Conservation (phyloP, 2,329 filamentous ascomycete species). For the Zelopaecilomyces penicillatus region DNA sequence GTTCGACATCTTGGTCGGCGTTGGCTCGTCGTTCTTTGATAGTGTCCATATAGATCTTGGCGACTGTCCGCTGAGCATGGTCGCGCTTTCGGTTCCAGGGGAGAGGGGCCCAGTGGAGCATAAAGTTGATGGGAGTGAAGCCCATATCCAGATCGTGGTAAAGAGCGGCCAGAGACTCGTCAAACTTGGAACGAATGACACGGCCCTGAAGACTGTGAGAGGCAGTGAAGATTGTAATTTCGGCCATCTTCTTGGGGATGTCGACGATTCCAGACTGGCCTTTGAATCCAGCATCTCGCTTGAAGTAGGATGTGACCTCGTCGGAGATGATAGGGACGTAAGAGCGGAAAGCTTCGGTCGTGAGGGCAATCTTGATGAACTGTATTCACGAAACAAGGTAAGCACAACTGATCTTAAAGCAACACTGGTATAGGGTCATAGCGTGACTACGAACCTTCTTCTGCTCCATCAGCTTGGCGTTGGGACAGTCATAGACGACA, state of each 20-base stretch:
- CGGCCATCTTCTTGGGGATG: constrained; percentile 67
- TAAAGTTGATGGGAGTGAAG: constrained; percentile 83
- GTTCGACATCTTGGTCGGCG: constrained; percentile 40
- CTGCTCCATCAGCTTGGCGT: constrained; percentile 90
- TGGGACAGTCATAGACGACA: constrained; percentile 86
- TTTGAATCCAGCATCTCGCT: constrained; percentile 58
- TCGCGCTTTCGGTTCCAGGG: constrained; percentile 83
- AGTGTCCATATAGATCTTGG: constrained; percentile 74
- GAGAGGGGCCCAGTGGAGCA: constrained; percentile 78
- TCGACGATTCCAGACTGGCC: constrained; percentile 60
- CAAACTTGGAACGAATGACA: constrained; percentile 72
- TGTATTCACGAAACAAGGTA: constrained; percentile 16
- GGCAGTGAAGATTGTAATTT: constrained; percentile 85
- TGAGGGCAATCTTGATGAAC: constrained; percentile 78
- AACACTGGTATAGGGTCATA: neutral
- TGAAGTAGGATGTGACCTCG: constrained; percentile 67
- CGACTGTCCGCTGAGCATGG: constrained; percentile 69
- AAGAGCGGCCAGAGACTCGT: constrained; percentile 69
- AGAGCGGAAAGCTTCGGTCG: constrained; percentile 61
- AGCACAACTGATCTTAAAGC: constrained; percentile 6
- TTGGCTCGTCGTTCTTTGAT: constrained; percentile 60
- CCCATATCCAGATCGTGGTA: constrained; percentile 89
- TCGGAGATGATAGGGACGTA: constrained; percentile 73
- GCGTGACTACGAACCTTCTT: constrained; percentile 59
- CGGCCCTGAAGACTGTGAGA: constrained; percentile 78